These are phyloP conservation scores for Xerocomellus amylosporus DNA, from an alignment of 768 basidiomycete genomes.

Conservation along the genomic window DNA sequence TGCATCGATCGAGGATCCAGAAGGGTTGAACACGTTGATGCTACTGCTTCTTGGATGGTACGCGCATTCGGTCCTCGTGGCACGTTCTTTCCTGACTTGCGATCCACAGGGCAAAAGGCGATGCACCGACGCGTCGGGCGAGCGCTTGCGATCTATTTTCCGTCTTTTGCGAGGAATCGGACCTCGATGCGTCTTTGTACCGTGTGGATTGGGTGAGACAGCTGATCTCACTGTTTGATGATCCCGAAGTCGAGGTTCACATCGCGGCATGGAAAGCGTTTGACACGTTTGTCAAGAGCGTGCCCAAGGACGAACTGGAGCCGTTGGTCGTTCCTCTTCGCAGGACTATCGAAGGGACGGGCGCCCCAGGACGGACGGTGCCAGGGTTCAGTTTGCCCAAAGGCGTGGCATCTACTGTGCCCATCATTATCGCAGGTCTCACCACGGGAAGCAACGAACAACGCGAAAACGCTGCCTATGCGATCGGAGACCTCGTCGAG, in stretches of 20 bases:
- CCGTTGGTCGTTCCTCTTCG: slow-evolving; percentile 86
- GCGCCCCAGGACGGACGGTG: slow-evolving; percentile 70
- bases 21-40: slow-evolving; percentile 90
- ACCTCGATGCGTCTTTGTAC: slow-evolving; percentile 80
- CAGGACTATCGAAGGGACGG: slow-evolving; percentile 81
- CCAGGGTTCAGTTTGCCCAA: slow-evolving; percentile 86
- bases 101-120: slow-evolving; percentile 70
- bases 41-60: slow-evolving; percentile 86
- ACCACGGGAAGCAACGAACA: slow-evolving; percentile 94
- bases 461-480: slow-evolving; percentile 92
- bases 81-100: neutral
- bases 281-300: slow-evolving; percentile 83
- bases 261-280: slow-evolving; percentile 80
- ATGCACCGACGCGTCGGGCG: slow-evolving; percentile 64
- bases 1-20: slow-evolving; percentile 75
- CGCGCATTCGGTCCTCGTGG: slow-evolving; percentile 23
- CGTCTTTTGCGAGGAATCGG: slow-evolving; percentile 79
- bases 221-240: slow-evolving; percentile 79
- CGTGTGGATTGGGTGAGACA: slow-evolving; percentile 94
- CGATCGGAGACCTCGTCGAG: slow-evolving; percentile 94
- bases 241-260: slow-evolving; percentile 69
- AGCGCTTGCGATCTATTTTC: slow-evolving; percentile 78
- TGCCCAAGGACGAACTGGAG: slow-evolving; percentile 92
- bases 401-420: slow-evolving; percentile 79
- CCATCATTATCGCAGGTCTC: slow-evolving; percentile 88